Evolutionary conservation across 306 rosid genomes (phyloP).

Genomic region (Cyamopsis tetragonoloba): DNA sequence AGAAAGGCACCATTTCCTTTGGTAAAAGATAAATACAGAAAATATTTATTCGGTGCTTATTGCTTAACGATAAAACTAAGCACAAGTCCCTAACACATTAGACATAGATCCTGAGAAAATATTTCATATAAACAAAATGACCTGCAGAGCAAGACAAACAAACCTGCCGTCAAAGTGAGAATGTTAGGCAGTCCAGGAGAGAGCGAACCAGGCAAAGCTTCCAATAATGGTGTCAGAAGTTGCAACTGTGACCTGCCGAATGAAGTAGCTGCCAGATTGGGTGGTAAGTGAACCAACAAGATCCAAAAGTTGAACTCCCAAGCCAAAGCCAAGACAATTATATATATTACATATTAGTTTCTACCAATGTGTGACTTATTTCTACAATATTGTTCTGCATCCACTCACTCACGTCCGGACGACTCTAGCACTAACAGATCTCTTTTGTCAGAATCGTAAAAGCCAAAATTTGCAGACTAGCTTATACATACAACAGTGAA

Average conservation of each 20-base stretch:
- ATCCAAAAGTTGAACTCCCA: background rate
- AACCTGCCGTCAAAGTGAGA: slow-evolving; percentile 61
- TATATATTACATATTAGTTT: background rate
- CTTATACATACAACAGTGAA: background rate
- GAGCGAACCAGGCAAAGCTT: slow-evolving; percentile 48
- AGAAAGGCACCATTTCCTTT: slow-evolving; percentile 16
- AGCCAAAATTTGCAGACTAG: background rate
- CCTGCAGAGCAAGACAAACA: slow-evolving; percentile 21
- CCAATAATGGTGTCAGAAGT: slow-evolving; percentile 52
- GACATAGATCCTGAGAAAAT: slow-evolving; percentile 20
- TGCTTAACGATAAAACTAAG: background rate
- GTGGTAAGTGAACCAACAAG: slow-evolving; percentile 6
- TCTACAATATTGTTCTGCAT: slow-evolving; percentile 4
- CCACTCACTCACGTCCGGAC: background rate
- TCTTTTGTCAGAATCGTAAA: slow-evolving; percentile 1
- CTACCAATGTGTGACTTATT: background rate
- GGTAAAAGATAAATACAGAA: slow-evolving; percentile 16
- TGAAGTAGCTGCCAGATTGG: slow-evolving; percentile 64
- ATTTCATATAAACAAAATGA: background rate
- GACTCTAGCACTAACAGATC: background rate
- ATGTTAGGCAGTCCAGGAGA: slow-evolving; percentile 47
- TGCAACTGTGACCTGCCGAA: slow-evolving; percentile 62
- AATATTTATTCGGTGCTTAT: background rate
- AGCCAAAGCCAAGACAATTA: background rate
- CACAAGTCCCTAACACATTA: background rate